Evolutionary conservation across 257 asterid species (phyloP), one percentile per base, ranked within the genome.

Genomic region (Salvia rosmarinus): DNA sequence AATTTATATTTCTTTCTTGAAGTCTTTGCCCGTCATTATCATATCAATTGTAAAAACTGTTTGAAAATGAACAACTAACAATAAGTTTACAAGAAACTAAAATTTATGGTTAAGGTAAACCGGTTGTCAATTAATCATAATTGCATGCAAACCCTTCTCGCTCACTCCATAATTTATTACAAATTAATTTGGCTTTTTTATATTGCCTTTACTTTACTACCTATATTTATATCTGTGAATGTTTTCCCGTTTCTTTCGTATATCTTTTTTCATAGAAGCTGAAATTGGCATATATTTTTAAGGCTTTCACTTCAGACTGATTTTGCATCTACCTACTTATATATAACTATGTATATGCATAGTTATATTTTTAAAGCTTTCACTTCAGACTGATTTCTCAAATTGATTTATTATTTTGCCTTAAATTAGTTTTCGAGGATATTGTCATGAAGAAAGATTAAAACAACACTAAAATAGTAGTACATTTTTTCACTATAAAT

Each of bases 11-110:
- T 4, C 9, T 23, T 25, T 23, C 12, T 4, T 49, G 76, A 56
- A 79, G 72, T 62, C 42, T 83, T 51, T 85, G 75, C 43, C 16
- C 37, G 77, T 78, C 77, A 50, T 50, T 73, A 32, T 79, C 85
- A 54, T 42, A 72, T 55, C 62, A 60, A 50, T 34, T 68, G 4
- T 16, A 55, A 60, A 47, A 30, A 47, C 20, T 39, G 59, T 43
- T 51, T 19, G 3, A 66, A 73, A 44, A 34, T 34, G 67, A 64
- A 65, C 72, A 54, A 44, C 39, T 54, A 71, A 72, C 66, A 61
- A 68, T 25, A 68, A 77, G 47, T 57, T 74, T 51, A 21, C 71
- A 44, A 66, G 47, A 43, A 68, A 68, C 52, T 43, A 68, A 79
- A 52, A 10, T 28, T 39, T 51, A 46, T 54, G 50, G 76, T 51